Base-by-base conservation (phyloP, 192 early-diverging fungal species). In the Funneliformis geosporum region DNA sequence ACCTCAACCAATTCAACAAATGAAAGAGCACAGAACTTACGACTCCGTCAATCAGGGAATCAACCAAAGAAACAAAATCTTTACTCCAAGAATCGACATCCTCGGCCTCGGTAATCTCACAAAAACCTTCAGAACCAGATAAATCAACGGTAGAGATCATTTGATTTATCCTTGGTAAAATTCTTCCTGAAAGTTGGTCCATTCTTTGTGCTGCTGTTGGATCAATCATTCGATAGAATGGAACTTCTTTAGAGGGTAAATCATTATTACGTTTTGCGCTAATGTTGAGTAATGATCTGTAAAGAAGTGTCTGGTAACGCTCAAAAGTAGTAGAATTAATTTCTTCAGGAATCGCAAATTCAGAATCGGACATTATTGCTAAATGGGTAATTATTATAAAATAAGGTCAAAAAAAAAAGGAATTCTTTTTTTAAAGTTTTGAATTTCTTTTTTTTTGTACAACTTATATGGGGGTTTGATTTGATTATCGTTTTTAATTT, bases 61-160 rank as follows among this genome's bases (percentile, higher is more conserved):
- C 70, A 6, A 25, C n/a, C 12, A 72, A 40, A 28, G 42, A 40
- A 50, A 72, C 27, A 23, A 72, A 28, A 33, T 72, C 70, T 27
- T 72, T 44, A 72, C 23, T 40, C 70, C 70, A 72, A 25, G 23
- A 47, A 72, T 72, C 70, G 16, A 47, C 21, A 47, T 72, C 70
- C 11, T 44, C n/a, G 16, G 44, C 44, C 11, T 72, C 70, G 5
- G 42, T 50, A 72, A 47, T 39, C 27, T 39, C 43, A 27, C 44
- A 42, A 27, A 47, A 23, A 5, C 23, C 21, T 47, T 72, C 70
- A 72, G n/a, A 21, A 7, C 70, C 70, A n/a, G 42, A 11, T 28
- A 72, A 12, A 46, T 72, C 70, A 16, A 25, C 70, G 50, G 12
- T 72, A 12, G n/a, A n/a, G 4, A 72, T 23, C 70, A 72, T 14